Base-by-base conservation (phyloP, 345 rosid species). In the Arabis alpina region DNA sequence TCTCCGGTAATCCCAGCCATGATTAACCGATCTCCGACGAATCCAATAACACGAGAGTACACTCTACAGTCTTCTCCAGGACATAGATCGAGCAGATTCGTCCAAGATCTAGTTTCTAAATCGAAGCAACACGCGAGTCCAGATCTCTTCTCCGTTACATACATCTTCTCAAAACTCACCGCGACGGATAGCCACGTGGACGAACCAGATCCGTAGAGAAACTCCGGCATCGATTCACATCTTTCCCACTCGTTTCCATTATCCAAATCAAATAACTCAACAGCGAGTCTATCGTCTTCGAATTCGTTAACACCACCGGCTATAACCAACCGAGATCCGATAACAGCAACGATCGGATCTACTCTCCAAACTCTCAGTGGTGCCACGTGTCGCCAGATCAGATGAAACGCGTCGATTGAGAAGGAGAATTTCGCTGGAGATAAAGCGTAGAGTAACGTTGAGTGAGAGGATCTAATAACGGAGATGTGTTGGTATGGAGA, bases 221-320 rank as follows among this genome's bases (percentile, higher is more conserved):
- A 36, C 0, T 67, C 56, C 3, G 96, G 98, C 93, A 93, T 84
- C 58, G 79, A 76, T 24, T 80, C 79, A 66, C 86, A 83, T 14
- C 63, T 37, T 45, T 71, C 78, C 98, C 98, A 93, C 25, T 3
- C 28, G 34, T 12, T 32, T 19, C 23, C 68, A 11, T 79, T 44
- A 36, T 70, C 75, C 14, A 84, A 15, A 76, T 87, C 80, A 15
- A 77, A 80, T 54, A 85, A 44, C 65, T 90, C 98, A 1, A 88
- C 91, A 5, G 97, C 83, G 10, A 93, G 75, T 2, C 83, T 85
- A 51, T 87, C 88, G 7, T 88, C 96, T 62, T 85, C 90, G 83
- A 90, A 90, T 28, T 87, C 81, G 70, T 81, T 79, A 0, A 79
- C 78, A 0, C 97, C 97, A 6, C 96, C 92, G 4, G 92, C 97